Evolutionary conservation across 2,329 filamentous ascomycete species (phyloP), one percentile per base, ranked within the genome.

Genomic region (Fusarium nisikadoi): DNA sequence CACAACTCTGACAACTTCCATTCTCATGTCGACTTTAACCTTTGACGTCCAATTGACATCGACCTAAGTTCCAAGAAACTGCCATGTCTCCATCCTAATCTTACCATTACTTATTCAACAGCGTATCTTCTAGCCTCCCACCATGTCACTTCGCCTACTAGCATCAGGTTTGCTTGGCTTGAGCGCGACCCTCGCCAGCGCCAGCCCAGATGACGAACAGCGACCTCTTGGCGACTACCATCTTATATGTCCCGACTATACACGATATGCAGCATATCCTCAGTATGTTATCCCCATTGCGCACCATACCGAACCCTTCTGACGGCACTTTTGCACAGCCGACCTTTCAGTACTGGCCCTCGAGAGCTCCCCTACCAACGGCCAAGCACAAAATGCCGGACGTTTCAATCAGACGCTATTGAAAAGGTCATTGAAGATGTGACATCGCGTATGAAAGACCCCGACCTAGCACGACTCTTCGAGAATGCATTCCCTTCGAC

Each of bases 401-500:
- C 95, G 0, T 99, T 98, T 82, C 89, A 90, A 62, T 98, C 95
- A 2, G 89, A 92, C 29, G 87, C 92, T 7, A 97, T 98, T 49
- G 96, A 99, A 81, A 87, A 93, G 77, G 93, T 98, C 56, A 98
- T 99, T 70, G 81, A 90, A 35, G 91, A 98, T 74, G 86, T 99
- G 73, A 96, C 92, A 10, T 87, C 89, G 33, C 91, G 90, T 58
- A 93, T 99, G 84, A 87, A 91, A 65, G 92, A 98, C 77, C 92
- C 92, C 20, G 96, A 98, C 76, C 88, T 99, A 17, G 95, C 95
- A 7, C 91, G 95, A 31, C 86, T 99, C 16, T 99, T 99, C 79
- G 94, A 97, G 80, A 99, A 99, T 79, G 91, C 95, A 5, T 98
- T 97, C 73, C 95, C 95, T 8, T 97, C 96, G 69, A 83, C 81